A percentile compares a stretch with the other conserved stretches of the same genome.
Evolutionary conservation across 2,329 filamentous ascomycete genomes (phyloP).

Genomic region (Apiospora arundinis): DNA sequence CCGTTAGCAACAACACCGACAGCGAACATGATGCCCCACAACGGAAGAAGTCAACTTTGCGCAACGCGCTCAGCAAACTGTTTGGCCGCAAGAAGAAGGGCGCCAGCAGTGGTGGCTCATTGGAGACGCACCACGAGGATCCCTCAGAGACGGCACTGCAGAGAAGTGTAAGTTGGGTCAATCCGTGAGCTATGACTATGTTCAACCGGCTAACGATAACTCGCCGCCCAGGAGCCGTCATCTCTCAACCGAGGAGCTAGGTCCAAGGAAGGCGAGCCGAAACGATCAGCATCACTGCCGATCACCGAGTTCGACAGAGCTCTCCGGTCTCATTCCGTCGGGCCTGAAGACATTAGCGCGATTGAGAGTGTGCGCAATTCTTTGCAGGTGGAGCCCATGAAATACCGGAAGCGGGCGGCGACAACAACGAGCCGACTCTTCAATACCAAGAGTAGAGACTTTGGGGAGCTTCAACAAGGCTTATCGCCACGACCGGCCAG

Average conservation of each 20-base stretch:
- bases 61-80: slow-evolving; percentile 60
- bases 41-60: slow-evolving; percentile 64
- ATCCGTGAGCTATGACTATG: neutral
- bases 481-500: slow-evolving; percentile 68
- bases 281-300: slow-evolving; percentile 64
- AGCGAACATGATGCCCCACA: slow-evolving; percentile 48
- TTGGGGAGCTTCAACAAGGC: slow-evolving; percentile 56
- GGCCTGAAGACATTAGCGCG: slow-evolving; percentile 59
- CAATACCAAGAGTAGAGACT: slow-evolving; percentile 45
- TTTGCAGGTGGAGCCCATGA: slow-evolving; percentile 51
- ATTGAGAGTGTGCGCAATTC: slow-evolving; percentile 63
- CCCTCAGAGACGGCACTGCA: neutral
- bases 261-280: slow-evolving; percentile 47
- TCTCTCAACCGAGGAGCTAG: slow-evolving; percentile 40
- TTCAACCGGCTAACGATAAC: neutral
- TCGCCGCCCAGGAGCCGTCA: slow-evolving; percentile 45
- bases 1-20: slow-evolving; percentile 50
- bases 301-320: slow-evolving; percentile 67
- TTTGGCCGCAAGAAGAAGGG: slow-evolving; percentile 64
- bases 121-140: slow-evolving; percentile 34
- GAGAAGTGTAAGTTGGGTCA: slow-evolving; percentile 53
- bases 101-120: slow-evolving; percentile 39
- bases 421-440: slow-evolving; percentile 49
- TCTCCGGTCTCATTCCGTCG: slow-evolving; percentile 66
- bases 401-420: slow-evolving; percentile 48